Conservation (phyloP, 768 basidiomycete species). For the Boletus edulis region DNA sequence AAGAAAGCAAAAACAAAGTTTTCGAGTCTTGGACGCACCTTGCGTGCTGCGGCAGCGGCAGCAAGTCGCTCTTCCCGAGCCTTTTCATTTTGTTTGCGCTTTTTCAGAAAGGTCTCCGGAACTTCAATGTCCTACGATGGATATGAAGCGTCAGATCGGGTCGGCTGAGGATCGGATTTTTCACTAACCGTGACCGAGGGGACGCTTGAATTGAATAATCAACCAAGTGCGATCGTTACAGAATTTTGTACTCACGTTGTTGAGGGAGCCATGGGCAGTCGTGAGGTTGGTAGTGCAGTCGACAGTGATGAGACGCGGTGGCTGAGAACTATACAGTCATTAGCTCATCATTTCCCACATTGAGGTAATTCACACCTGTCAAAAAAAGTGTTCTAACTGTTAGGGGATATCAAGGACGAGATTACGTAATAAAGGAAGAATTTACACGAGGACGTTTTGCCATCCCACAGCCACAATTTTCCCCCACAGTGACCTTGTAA, state of each 20-base stretch:
- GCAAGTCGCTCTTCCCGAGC: conserved; percentile 89
- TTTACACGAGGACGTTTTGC: too few relatives aligned
- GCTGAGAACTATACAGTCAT: conserved; percentile 39
- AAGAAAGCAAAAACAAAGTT: conserved; percentile 17
- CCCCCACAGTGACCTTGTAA: too few relatives aligned
- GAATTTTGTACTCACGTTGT: conserved; percentile 46
- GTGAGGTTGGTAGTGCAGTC: conserved; percentile 33
- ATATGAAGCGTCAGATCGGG: conserved; percentile 10
- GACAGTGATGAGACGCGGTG: conserved; percentile 24
- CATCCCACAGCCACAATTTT: too few relatives aligned
- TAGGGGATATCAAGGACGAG: too few relatives aligned
- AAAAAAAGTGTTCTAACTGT: too few relatives aligned
- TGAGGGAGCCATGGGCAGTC: conserved; percentile 45
- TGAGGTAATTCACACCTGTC: too few relatives aligned
- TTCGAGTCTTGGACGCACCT: conserved; percentile 53
- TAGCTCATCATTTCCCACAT: conserved; percentile 30
- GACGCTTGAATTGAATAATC: conserved; percentile 32
- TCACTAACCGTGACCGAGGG: conserved; percentile 46
- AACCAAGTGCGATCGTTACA: background rate
- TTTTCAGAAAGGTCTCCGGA: conserved; percentile 99
- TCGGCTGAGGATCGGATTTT: background rate
- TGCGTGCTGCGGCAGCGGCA: conserved; percentile 80
- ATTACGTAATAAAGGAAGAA: too few relatives aligned
- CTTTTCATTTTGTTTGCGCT: conserved; percentile 97
- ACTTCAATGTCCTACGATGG: conserved; percentile 80